Evolutionary conservation across 441 rosid genomes (phyloP), one percentile per base, ranked within the genome.

Genomic region (Syzygium malaccense): DNA sequence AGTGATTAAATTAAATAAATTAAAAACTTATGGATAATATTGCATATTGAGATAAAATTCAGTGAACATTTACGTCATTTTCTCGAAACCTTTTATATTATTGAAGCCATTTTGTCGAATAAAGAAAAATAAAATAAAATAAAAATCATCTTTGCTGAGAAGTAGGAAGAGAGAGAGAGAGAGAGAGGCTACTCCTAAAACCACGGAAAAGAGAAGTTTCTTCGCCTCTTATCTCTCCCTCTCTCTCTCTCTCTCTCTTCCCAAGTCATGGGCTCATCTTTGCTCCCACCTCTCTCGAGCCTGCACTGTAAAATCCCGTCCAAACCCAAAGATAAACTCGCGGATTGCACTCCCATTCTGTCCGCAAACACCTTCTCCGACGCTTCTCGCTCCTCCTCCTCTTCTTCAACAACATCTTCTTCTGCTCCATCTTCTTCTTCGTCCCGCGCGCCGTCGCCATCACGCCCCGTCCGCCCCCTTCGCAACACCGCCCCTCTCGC

Each of bases 401-500:
- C 48, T 7, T 7, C 48, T 45, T 45, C 48, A 37, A 37, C n/a
- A 11, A 0, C 49, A 3, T 64, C 58, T 53, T n/a, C 62, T 56
- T 79, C 30, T 66, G 48, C 48, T 45, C 48, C 7, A 7, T 71
- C 83, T 83, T 41, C 83, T 49, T 83, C 84, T 85, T 89, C 45
- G 1, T 86, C 88, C 84, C 62, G 90, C 14, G 86, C 62, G 28
- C 86, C 89, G 37, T 58, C 85, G 90, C 87, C 88, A 51, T 86
- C 87, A 20, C 89, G 87, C 23, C 88, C 91, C 87, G 75, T 53
- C 88, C 49, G 54, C 54, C 48, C 90, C 49, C 88, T 93, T 86
- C 90, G 56, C 89, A 93, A 92, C n/a, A 92, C 96, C 54, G 88
- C 92, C 88, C 97, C 98, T 88, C 62, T 95, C 62, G 96, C 94